Percentiles rank a stretch among this genome's conserved stretches.
phyloP scores from a whole-genome alignment of 2,329 filamentous ascomycete genomes.

The Penicillium sumatraense region DNA sequence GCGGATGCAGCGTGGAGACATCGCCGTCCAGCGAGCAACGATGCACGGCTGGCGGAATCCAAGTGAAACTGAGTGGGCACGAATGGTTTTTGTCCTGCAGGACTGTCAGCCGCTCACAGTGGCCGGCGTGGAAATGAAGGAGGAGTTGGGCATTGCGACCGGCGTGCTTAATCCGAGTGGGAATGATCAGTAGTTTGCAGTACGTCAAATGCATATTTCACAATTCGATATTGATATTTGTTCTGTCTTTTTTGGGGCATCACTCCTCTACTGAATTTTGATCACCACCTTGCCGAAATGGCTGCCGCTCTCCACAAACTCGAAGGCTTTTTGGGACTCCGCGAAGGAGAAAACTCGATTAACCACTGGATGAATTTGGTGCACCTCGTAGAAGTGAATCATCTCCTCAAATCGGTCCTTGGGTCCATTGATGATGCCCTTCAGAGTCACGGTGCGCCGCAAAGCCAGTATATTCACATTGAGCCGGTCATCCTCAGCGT shows the following conservation, averaged over 20 bases:
- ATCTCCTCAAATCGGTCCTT: slow-evolving; percentile 55
- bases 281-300: slow-evolving; percentile 63
- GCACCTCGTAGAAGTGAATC: slow-evolving; percentile 38
- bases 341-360: slow-evolving; percentile 60
- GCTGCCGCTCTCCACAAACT: slow-evolving; percentile 56
- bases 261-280: slow-evolving; percentile 38
- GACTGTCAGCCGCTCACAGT: slow-evolving; percentile 29
- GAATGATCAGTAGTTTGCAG: slow-evolving; percentile 14
- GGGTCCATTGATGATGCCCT: slow-evolving; percentile 67
- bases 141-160: slow-evolving; percentile 29
- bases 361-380: slow-evolving; percentile 49
- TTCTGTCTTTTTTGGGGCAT: not conserved
- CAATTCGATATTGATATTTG: not conserved
- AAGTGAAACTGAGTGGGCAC: slow-evolving; percentile 53
- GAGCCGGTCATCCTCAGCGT: slow-evolving; percentile 57
- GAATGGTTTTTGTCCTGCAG: slow-evolving; percentile 48
- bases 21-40: slow-evolving; percentile 61
- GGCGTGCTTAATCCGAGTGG: slow-evolving; percentile 19
- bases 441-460: slow-evolving; percentile 57
- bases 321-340: slow-evolving; percentile 57
- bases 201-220: not conserved
- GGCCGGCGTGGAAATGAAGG: slow-evolving; percentile 26
- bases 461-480: slow-evolving; percentile 65
- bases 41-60: slow-evolving; percentile 60
- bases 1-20: slow-evolving; percentile 55